Evolutionary conservation across 257 asterid genomes (phyloP).

Genomic region (Solanum acaule): DNA sequence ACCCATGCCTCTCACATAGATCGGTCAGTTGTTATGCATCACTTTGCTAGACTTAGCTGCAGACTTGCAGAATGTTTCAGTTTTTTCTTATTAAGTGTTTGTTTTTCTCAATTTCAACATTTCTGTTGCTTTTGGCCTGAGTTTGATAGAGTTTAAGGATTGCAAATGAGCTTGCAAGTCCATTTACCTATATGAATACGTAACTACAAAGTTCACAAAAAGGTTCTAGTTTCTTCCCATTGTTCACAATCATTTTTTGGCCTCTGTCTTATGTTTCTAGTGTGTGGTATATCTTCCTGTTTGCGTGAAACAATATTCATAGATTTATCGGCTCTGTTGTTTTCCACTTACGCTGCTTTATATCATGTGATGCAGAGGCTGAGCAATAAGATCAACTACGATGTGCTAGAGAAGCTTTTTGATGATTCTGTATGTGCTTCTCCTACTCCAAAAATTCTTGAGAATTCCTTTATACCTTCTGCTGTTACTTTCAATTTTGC

Average conservation of each 20-base stretch:
- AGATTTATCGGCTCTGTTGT: neutral
- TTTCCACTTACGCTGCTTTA: constrained; percentile 1
- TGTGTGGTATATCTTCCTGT: neutral
- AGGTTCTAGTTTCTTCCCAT: neutral
- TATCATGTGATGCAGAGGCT: constrained; percentile 30
- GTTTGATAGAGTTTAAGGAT: neutral
- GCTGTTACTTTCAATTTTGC: neutral
- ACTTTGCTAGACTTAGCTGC: neutral
- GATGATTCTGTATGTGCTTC: constrained; percentile 43
- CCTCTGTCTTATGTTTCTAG: neutral
- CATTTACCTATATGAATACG: neutral
- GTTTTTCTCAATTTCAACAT: neutral
- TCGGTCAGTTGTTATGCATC: neutral
- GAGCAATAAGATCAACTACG: constrained; percentile 45
- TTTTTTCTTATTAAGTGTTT: neutral
- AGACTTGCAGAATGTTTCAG: neutral
- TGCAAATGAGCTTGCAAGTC: neutral
- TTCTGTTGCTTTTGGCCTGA: neutral
- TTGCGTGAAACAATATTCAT: neutral
- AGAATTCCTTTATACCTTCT: neutral
- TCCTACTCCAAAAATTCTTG: neutral
- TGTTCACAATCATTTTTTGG: neutral
- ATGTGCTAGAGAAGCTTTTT: constrained; percentile 42
- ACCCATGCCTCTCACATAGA: neutral
- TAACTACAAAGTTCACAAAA: neutral